These are phyloP conservation scores for Aspergillus niger DNA, from an alignment of 2,329 filamentous ascomycete genomes.

Conservation along the genomic window DNA sequence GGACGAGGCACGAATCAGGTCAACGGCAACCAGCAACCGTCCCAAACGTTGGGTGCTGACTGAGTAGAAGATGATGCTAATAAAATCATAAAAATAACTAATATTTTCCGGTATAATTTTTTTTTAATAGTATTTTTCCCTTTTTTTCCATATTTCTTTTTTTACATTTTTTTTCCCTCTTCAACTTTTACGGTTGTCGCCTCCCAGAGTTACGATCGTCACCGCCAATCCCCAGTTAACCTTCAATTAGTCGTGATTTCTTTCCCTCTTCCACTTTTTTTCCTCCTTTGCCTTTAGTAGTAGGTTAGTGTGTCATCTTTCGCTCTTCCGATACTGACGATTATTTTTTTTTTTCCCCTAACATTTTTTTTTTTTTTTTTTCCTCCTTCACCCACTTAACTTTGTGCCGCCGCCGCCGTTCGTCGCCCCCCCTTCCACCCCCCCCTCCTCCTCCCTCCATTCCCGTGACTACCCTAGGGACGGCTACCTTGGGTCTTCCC, in stretches of 20 bases:
- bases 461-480: constrained; percentile 23
- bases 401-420: constrained; percentile 24
- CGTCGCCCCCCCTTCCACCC: constrained; percentile 19
- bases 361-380: constrained; percentile 12
- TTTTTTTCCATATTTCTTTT: constrained; percentile 12
- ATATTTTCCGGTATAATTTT: background rate
- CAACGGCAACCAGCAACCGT: constrained; percentile 21
- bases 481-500: constrained; percentile 23
- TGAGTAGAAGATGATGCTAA: constrained; percentile 4
- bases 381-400: constrained; percentile 17
- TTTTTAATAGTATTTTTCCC: background rate
- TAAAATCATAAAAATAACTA: constrained; percentile 12
- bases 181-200: constrained; percentile 17
- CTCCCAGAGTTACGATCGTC: constrained; percentile 29
- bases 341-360: constrained; percentile 8
- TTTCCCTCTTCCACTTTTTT: constrained; percentile 17
- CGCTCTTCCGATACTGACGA: constrained; percentile 15
- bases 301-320: constrained; percentile 9
- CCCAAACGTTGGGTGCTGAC: constrained; percentile 21
- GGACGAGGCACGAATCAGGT: constrained; percentile 26
- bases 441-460: constrained; percentile 23
- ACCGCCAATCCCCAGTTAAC: constrained; percentile 22
- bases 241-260: constrained; percentile 18
- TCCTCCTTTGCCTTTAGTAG: constrained; percentile 10
- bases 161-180: constrained; percentile 6